Conservation (phyloP, 192 early-diverging fungal species). For the Coemansia sp. region DNA sequence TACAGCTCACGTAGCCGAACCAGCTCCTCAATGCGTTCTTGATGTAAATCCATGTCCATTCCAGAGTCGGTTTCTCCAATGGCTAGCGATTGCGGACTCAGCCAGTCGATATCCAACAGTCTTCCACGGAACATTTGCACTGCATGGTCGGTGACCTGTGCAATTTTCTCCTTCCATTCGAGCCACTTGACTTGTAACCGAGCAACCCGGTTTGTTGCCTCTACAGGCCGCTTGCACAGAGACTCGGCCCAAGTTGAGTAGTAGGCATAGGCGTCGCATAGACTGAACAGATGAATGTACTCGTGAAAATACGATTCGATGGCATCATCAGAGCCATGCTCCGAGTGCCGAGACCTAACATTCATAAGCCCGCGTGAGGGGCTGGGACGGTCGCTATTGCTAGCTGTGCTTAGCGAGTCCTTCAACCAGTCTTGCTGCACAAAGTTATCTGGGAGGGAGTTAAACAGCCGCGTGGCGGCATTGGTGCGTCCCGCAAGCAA, state of each 20-base stretch:
- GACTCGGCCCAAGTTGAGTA: constrained; percentile 47
- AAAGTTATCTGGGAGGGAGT: constrained; percentile 52
- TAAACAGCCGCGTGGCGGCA: constrained; percentile 45
- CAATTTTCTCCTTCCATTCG: constrained; percentile 33
- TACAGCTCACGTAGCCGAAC: constrained; percentile 55
- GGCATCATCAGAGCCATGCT: background rate
- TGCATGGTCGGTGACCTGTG: constrained; percentile 20
- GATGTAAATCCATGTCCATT: background rate
- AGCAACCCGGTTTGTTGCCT: background rate
- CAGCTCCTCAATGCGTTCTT: constrained; percentile 43
- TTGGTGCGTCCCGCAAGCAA: constrained; percentile 56
- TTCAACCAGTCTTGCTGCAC: constrained; percentile 46
- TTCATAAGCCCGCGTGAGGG: background rate
- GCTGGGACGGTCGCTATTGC: background rate
- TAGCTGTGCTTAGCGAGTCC: constrained; percentile 3
- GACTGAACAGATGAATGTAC: constrained; percentile 50
- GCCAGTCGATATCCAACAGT: constrained; percentile 40
- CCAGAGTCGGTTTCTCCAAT: constrained; percentile 5
- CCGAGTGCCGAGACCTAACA: background rate
- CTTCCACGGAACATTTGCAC: constrained; percentile 38
- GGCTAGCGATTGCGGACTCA: constrained; percentile 25
- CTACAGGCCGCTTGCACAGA: constrained; percentile 32
- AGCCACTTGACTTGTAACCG: constrained; percentile 33
- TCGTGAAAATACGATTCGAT: constrained; percentile 34
- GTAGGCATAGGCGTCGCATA: constrained; percentile 45